Percentiles rank a stretch among this genome's conserved stretches.
Conservation (phyloP, 1,284 basidiomycete species). For the Malassezia psittaci region DNA sequence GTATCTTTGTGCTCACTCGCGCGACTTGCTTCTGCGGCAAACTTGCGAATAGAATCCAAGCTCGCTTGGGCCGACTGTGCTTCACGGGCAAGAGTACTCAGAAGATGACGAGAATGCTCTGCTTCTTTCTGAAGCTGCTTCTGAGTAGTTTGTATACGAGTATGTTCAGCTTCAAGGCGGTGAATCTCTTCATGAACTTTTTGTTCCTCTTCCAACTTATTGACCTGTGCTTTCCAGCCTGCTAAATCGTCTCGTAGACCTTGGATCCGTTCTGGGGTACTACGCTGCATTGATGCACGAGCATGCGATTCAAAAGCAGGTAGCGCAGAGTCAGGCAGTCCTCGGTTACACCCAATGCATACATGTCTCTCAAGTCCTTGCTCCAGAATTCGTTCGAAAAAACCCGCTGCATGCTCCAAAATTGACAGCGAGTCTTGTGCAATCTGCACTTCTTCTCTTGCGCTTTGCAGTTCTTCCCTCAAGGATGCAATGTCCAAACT, state of each 20-base stretch:
- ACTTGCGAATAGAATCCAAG: too few relatives aligned
- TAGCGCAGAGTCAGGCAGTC: not conserved
- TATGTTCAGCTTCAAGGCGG: too few relatives aligned
- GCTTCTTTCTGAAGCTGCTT: too few relatives aligned
- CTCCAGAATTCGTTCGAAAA: conserved; percentile 10
- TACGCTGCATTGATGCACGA: conserved; percentile 8
- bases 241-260: conserved; percentile 5
- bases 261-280: conserved; percentile 4
- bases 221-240: conserved; percentile 7
- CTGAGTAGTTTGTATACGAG: too few relatives aligned
- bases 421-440: conserved; percentile 50
- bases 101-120: too few relatives aligned
- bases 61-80: too few relatives aligned
- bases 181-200: too few relatives aligned
- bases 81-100: too few relatives aligned
- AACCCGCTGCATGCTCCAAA: conserved; percentile 7
- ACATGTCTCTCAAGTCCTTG: conserved; percentile 9
- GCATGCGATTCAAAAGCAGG: conserved; percentile 12
- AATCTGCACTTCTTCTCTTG: conserved; percentile 8
- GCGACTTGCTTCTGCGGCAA: too few relatives aligned
- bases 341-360: conserved; percentile 13
- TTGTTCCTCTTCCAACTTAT: not conserved
- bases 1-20: too few relatives aligned
- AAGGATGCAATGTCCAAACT: too few relatives aligned
- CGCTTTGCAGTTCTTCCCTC: not conserved